Base-by-base conservation (phyloP, 1,284 basidiomycete species). In the Peniophora sp. region DNA sequence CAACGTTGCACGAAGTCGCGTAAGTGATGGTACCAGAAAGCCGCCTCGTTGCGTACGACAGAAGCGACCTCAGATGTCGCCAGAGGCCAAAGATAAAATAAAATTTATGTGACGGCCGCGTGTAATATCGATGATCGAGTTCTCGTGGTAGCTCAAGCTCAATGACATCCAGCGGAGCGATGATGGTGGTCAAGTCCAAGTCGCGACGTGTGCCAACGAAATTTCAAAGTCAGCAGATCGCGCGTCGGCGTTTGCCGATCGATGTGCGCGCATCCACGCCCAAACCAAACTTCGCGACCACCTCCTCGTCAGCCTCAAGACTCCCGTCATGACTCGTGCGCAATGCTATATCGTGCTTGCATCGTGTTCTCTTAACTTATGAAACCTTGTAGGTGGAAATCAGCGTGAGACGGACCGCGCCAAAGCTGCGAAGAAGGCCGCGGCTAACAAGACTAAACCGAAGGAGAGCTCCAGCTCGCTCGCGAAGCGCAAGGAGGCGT, bases 371-470 rank as follows among this genome's bases (percentile, higher is more conserved):
- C 1, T 32, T 50, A 19, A 49, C 38, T 32, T 19, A 11, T 49
- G n/a, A 11, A 46, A 12, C 17, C 25, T 36, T 20, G 19, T 59
- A 90, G 87, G 87, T 62, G 87, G 87, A 58, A 89, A 90, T 63
- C 87, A 90, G 65, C 79, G 87, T 50, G 87, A 90, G 16, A 74
- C 69, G 65, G 87, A 85, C 65, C 85, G 87, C 56, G 65, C 67
- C 27, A 83, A 81, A 63, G 82, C 85, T 10, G 80, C 81, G 70
- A 90, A 90, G 71, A 89, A 88, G 65, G 67, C 70, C 5, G 76
- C 73, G 2, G 56, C 56, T 5, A 65, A 65, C 48, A 84, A 83
- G 65, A 48, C 52, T 34, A 84, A 84, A 64, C 65, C 79, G 39
- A 89, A 88, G 67, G 85, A 89, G 65, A 85, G 82, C 58, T 79